Evolutionary conservation across 108 stramenopile species (phyloP).

Genomic region (Nannochloropsis salina): DNA sequence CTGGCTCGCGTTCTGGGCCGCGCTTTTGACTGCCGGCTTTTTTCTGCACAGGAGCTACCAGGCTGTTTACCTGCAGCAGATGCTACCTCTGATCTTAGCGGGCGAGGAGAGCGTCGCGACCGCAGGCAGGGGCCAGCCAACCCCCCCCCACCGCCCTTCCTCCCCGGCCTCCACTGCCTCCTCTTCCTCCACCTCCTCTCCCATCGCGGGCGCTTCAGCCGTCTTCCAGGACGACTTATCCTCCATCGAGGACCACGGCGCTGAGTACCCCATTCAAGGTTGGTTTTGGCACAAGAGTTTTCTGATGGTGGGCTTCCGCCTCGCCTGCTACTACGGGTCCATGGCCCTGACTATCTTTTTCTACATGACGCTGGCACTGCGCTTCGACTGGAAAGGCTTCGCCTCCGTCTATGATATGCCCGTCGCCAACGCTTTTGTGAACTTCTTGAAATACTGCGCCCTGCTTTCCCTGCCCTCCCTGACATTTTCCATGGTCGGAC

Average conservation of each 20-base stretch:
- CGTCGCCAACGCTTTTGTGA: conserved; percentile 1
- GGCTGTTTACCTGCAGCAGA: not conserved
- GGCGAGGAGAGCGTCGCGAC: not conserved
- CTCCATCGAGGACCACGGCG: not conserved
- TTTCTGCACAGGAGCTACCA: not conserved
- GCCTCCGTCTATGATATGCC: conserved; percentile 7
- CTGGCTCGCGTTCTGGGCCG: not conserved
- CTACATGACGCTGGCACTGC: conserved; percentile 3
- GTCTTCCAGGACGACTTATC: not conserved
- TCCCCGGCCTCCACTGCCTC: not conserved
- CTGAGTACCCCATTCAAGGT: not conserved
- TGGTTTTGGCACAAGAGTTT: not conserved
- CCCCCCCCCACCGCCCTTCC: not conserved
- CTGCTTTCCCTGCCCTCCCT: not conserved
- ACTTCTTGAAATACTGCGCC: conserved; percentile 12
- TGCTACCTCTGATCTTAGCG: not conserved
- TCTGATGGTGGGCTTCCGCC: not conserved
- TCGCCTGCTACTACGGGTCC: not conserved
- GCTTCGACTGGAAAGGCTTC: conserved; percentile 14
- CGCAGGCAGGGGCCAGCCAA: not conserved
- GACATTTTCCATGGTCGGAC: not conserved
- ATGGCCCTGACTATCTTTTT: not conserved
- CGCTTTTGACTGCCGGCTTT: not conserved
- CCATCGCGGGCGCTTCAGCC: not conserved
- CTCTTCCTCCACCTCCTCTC: not conserved